Percentiles rank a stretch among this genome's conserved stretches.
These are phyloP conservation scores for Spiraea crenata DNA, from an alignment of 331 rosid species.

Conservation along the genomic window DNA sequence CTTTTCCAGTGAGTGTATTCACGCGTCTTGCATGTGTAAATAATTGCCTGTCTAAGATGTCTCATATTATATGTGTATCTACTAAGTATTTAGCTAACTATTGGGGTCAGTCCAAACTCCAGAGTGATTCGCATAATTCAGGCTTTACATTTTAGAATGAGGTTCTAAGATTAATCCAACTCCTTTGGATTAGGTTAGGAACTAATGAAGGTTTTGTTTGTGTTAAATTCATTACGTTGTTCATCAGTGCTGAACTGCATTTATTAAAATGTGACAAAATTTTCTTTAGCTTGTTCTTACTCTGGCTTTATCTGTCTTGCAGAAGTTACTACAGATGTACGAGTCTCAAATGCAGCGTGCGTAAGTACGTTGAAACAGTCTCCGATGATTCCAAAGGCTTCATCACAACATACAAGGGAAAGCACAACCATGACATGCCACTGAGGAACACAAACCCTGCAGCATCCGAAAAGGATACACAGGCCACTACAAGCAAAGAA, in stretches of 20 bases:
- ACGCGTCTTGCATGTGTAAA: neutral
- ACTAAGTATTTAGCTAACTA: too few relatives aligned
- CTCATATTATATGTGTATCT: too few relatives aligned
- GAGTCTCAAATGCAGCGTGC: conserved; percentile 65
- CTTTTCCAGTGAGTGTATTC: neutral
- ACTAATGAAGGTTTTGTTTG: too few relatives aligned
- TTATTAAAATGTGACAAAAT: neutral
- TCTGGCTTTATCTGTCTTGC: conserved; percentile 26
- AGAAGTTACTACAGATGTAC: conserved; percentile 96
- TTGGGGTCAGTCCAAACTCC: too few relatives aligned
- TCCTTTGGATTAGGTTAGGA: neutral
- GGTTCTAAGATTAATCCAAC: neutral
- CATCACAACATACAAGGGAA: conserved; percentile 93
- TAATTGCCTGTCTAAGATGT: neutral
- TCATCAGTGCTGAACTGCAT: neutral
- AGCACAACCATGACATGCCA: conserved; percentile 89
- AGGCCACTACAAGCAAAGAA: conserved; percentile 38
- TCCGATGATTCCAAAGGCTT: conserved; percentile 80
- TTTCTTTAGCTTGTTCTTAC: conserved; percentile 14
- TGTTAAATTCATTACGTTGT: too few relatives aligned
- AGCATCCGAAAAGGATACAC: conserved; percentile 50
- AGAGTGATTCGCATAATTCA: neutral
- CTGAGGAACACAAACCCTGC: conserved; percentile 42
- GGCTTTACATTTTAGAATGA: too few relatives aligned
- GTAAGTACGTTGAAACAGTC: conserved; percentile 88